Percentiles rank a stretch among this genome's conserved stretches.
phyloP scores from a whole-genome alignment of 805 yeast genomes.

The Candida andamanensis region DNA sequence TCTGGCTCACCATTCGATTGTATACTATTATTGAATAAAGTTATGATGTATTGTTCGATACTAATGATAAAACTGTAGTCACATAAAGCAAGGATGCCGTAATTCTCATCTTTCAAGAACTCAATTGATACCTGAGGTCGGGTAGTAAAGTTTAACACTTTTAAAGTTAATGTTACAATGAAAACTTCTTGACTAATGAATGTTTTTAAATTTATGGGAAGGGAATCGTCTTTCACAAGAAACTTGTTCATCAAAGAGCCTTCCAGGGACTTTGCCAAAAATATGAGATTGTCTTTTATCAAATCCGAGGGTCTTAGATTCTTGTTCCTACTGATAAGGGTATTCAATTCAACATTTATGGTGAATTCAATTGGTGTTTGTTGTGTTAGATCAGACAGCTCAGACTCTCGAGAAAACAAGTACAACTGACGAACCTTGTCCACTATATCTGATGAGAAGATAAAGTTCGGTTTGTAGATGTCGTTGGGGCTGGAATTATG shows the following conservation, averaged over 20 bases:
- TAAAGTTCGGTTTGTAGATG: constrained; percentile 31
- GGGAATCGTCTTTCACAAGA: constrained; percentile 3
- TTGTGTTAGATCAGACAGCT: constrained; percentile 7
- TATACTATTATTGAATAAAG: constrained; percentile 4
- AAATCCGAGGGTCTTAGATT: constrained; percentile 27
- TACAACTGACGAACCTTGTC: constrained; percentile 14
- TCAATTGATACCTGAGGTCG: constrained; percentile 12
- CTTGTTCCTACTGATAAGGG: constrained; percentile 26
- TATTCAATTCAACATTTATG: constrained; percentile 31
- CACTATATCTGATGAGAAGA: constrained; percentile 34
- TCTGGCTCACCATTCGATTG: constrained; percentile 2
- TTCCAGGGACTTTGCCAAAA: constrained; percentile 21
- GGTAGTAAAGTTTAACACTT: constrained; percentile 16
- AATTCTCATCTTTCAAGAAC: constrained; percentile 28
- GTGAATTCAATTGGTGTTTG: constrained; percentile 15
- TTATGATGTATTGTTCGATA: constrained; percentile 23
- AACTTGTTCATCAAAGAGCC: constrained; percentile 5
- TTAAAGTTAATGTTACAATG: constrained; percentile 25
- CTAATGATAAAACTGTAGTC: constrained; percentile 21
- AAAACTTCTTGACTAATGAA: constrained; percentile 23
- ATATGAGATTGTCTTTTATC: constrained; percentile 29
- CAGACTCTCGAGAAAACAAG: constrained; percentile 2
- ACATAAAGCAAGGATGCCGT: constrained; percentile 22
- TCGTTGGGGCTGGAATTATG: constrained; percentile 15
- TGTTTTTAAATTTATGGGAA: constrained; percentile 5